Evolutionary conservation across 345 rosid genomes (phyloP), one percentile per base, ranked within the genome.

Genomic region (Cardamine resedifolia): DNA sequence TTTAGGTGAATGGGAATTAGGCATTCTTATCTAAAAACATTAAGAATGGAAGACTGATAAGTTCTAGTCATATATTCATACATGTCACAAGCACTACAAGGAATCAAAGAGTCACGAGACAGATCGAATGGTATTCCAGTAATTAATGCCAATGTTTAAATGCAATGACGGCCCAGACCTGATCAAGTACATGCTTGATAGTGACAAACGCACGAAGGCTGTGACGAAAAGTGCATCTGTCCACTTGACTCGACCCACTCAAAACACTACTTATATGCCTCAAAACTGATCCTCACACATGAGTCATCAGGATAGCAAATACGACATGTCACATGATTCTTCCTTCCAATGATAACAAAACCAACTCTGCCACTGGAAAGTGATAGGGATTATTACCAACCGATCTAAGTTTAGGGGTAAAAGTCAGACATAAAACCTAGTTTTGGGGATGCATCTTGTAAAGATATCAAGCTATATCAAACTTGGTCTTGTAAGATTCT

Each of bases 391-490:
- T 24, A 36, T n/a, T n/a, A n/a, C 44, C 12, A 52, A 41, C 16
- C 34, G 6, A 21, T 18, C 60, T 27, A 14, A 28, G 18, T 41
- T 41, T 10, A 43, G 10, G 34, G 9, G 58, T 45, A 16, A 55
- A 64, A 64, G 7, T 45, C 39, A 33, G 16, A 64, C 23, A 19
- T 30, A 52, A 41, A 50, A 63, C 38, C 47, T 72, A 59, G 4
- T 10, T 70, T 58, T 18, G 45, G 33, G 47, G 48, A 71, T 50
- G 31, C 60, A 61, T 60, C 64, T 58, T 43, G 45, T 31, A 48
- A 16, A 27, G 31, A 20, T 21, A 67, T 26, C 34, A 34, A 50
- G 70, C 21, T 33, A 49, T n/a, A 39, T 8, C 19, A 50, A 36
- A 23, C 26, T 50, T 65, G 21, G 19, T 58, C 49, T 33, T 31